Evolutionary conservation across 2,329 filamentous ascomycete species (phyloP), one percentile per base, ranked within the genome.

Genomic region (Fusarium sublunatum): DNA sequence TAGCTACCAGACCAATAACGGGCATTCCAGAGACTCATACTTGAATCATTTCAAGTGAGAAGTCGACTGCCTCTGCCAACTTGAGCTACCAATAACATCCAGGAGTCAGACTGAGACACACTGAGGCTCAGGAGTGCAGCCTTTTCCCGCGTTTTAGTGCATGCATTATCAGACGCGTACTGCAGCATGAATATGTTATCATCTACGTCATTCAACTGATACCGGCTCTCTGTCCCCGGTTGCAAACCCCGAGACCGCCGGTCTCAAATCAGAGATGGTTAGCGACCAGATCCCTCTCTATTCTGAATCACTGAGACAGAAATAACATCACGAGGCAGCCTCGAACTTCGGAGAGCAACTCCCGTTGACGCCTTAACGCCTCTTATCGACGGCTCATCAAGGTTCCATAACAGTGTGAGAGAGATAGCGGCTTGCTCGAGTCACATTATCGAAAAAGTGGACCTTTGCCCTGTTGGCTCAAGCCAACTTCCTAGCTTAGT

Each of bases 331-430:
- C 46, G 13, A 43, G 55, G 28, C 32, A 38, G 13, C 43, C 8
- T 36, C 9, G 11, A 29, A 39, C 29, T 9, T 19, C 15, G 40
- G 42, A 53, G 42, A 54, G n/a, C 39, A 53, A 51, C 46, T 52
- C 53, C 48, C 46, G 42, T 56, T 45, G 47, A 46, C 54, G 56
- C 43, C 51, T 61, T 45, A 49, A 46, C 54, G 56, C 43, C 51
- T 61, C 61, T 64, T 65, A 67, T 67, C 61, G 42, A 56, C 65
- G 58, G 60, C 55, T 67, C 68, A 70, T 70, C 68, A 70, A 60
- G 68, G 68, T 66, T 54, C 19, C 19, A 19, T 19, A 54, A 25
- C 58, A 53, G 47, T 40, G 24, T 58, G 34, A 58, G 44, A 54
- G 34, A 58, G 44, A 54, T 66, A 59, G 48, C 26, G 36, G 7